These are phyloP conservation scores for Allium sativum DNA, from an alignment of 106 monocot species.

Conservation along the genomic window DNA sequence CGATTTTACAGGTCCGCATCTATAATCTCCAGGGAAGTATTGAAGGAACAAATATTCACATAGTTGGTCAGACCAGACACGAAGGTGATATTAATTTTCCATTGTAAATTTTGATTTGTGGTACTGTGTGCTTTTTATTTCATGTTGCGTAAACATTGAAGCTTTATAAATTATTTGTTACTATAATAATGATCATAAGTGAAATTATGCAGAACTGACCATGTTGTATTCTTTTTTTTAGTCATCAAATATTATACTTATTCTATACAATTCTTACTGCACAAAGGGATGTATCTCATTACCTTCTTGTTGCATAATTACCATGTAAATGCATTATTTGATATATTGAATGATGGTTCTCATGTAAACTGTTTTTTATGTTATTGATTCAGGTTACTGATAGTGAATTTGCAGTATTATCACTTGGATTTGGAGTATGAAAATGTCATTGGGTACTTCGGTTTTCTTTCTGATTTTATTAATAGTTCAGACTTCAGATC, in stretches of 20 bases:
- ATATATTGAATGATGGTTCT: too few relatives aligned
- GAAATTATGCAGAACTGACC: too few relatives aligned
- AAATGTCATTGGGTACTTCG: conserved; percentile 65
- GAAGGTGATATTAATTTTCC: conserved; percentile 50
- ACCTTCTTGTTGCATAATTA: too few relatives aligned
- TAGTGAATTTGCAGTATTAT: conserved; percentile 72
- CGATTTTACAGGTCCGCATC: conserved; percentile 49
- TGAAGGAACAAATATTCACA: conserved; percentile 35
- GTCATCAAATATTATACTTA: too few relatives aligned
- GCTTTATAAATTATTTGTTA: too few relatives aligned
- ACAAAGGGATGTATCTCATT: conserved; percentile 47
- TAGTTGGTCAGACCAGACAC: conserved; percentile 49
- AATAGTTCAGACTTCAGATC: neutral
- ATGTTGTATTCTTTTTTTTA: too few relatives aligned
- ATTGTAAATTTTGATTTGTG: too few relatives aligned
- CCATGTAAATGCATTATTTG: too few relatives aligned
- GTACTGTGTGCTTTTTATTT: too few relatives aligned
- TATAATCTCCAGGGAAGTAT: conserved; percentile 47
- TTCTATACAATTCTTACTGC: conserved; percentile 28
- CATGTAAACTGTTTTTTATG: neutral
- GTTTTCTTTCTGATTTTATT: neutral
- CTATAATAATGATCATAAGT: too few relatives aligned
- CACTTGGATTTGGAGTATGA: conserved; percentile 36
- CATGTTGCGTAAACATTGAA: too few relatives aligned
- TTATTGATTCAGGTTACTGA: conserved; percentile 57